Evolutionary conservation across 2,329 filamentous ascomycete species (phyloP), one percentile per base, ranked within the genome.

Genomic region (Alternaria novae-zelandiae): DNA sequence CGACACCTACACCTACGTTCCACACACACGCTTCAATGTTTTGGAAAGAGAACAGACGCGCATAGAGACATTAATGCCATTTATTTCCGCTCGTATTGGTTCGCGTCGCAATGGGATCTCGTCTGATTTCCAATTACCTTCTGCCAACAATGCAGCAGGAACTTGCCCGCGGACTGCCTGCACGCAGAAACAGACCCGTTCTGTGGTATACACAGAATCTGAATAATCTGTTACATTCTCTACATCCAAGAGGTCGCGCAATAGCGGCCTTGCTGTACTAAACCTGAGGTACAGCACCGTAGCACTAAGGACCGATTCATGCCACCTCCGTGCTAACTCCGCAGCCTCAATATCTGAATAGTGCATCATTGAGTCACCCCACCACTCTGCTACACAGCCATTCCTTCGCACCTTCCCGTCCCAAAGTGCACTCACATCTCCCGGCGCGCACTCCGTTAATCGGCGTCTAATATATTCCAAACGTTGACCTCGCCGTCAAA

Each of bases 301-400:
- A 41, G 30, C 49, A 49, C 25, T 10, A 47, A 13, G 23, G 28
- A 43, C 47, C 30, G 43, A 57, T 61, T 49, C 45, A 56, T 36
- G 57, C 41, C 63, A 63, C 63, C 59, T 68, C 65, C 61, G 49
- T 59, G 59, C 36, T 67, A 65, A 65, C 63, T 65, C 61, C 59
- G 61, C 68, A 65, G 57, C 49, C 36, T 57, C 55, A 59, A 59
- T 59, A 45, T 58, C 49, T 62, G 36, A 47, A 56, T 57, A 54
- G 53, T 8, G 41, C 57, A 44, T 43, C 49, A 54, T 64, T 70
- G 68, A 70, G 59, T 70, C 68, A 70, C 64, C 66, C 66, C 66
- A 30, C 65, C 23, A 41, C 49, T 15, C 17, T 43, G 1, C 9
- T 54, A 12, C 11, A 47, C 54, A 54, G 36, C 28, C 49, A 36